These are phyloP conservation scores for Haplographium delicatum DNA, from an alignment of 495 filamentous ascomycete species.

Conservation along the genomic window DNA sequence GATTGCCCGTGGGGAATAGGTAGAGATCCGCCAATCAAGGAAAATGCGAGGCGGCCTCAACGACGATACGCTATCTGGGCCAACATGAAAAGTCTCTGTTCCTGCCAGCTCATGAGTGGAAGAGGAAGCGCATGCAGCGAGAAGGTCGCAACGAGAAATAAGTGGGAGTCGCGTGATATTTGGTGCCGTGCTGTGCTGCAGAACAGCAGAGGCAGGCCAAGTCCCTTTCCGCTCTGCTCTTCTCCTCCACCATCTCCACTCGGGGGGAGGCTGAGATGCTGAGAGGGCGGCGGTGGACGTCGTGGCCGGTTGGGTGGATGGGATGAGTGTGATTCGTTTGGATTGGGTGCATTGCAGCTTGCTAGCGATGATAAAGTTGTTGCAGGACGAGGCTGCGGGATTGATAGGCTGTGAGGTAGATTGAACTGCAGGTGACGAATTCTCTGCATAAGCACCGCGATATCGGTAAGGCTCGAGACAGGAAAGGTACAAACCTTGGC, in stretches of 20 bases:
- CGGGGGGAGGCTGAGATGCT: constrained; percentile 4
- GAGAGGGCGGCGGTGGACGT: neutral
- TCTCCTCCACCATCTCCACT: too few species aligned
- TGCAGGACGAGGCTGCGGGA: neutral
- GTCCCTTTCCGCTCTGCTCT: neutral
- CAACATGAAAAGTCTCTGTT: too few species aligned
- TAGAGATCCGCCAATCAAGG: neutral
- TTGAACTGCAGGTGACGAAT: neutral
- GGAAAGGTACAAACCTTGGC: too few species aligned
- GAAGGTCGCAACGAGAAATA: too few species aligned
- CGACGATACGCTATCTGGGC: neutral
- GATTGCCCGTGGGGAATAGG: neutral
- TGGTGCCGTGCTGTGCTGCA: neutral
- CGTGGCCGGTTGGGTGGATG: neutral
- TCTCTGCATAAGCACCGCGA: neutral
- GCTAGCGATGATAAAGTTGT: too few species aligned
- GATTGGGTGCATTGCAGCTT: constrained; percentile 9
- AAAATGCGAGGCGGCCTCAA: constrained; percentile 6
- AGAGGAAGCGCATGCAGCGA: too few species aligned
- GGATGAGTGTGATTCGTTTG: neutral
- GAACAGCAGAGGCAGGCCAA: neutral
- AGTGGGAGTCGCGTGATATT: neutral
- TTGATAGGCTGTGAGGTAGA: neutral
- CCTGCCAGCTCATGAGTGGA: too few species aligned
- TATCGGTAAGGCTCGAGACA: too few species aligned